Evolutionary conservation across 169 alveolate genomes (phyloP), one percentile per base, ranked within the genome.

Genomic region (Hepatocystis sp.): DNA sequence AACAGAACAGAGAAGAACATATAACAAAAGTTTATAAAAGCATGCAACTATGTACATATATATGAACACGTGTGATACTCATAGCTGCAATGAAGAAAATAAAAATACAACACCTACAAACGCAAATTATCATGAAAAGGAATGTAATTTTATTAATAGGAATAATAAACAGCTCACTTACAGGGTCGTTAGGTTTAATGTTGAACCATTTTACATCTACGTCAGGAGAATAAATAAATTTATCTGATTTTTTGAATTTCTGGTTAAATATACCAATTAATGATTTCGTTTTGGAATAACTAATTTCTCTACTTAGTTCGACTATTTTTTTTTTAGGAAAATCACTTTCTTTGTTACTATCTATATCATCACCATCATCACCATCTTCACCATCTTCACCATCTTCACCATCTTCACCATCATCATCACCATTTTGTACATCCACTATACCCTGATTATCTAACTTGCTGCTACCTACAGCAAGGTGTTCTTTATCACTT

Each of bases 171-270:
- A n/a, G 7, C 23, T 34, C 17, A 4, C 55, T 3, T 44, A 71
- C 86, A 63, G 39, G 51, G 19, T 71, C 66, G 47, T 71, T 71
- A 23, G 86, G 8, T 4, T 56, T 28, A 10, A 71, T 42, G 25
- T 56, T n/a, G 13, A 28, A 58, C 86, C 86, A 71, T 63, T 55
- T 71, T 23, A 58, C 52, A 21, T 71, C 71, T 19, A 71, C 23
- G n/a, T 52, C 86, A n/a, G 53, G 53, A 15, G 86, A 47, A 36
- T 44, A 71, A 25, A 28, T 32, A 51, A 40, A 71, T 42, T 71
- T 76, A 4, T 71, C 76, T 2, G 86, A 39, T 10, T 34, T 71
- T 58, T 71, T 71, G 58, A 71, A 71, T 58, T 71, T 71, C 15
- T 60, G 27, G 40, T 71, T 60, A 58, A 42, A 71, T 34, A 13